Percentiles rank a stretch among this genome's conserved stretches.
These are phyloP conservation scores for Fragilariopsis cylindrus DNA, from an alignment of 108 stramenopile species.

Conservation along the genomic window DNA sequence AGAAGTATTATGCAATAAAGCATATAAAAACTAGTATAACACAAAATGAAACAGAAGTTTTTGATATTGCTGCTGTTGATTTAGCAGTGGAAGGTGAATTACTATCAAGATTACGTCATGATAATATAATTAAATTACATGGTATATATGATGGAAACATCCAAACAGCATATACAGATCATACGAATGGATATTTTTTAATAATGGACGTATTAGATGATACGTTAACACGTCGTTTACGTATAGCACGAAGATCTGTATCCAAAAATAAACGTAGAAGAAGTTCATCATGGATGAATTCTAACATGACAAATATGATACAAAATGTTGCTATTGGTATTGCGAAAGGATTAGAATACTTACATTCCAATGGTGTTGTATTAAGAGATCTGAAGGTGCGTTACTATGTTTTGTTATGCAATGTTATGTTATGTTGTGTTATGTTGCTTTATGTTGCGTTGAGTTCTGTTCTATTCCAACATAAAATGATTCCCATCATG, in stretches of 20 bases:
- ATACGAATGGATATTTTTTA: constrained; percentile 54
- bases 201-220: constrained; percentile 58
- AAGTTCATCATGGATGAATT: background rate
- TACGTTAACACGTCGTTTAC: constrained; percentile 48
- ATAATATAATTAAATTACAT: constrained; percentile 43
- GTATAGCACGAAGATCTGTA: background rate
- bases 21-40: constrained; percentile 13
- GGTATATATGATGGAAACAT: constrained; percentile 27
- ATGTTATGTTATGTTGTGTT: too few species aligned
- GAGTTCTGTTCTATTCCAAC: too few species aligned
- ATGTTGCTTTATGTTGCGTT: too few species aligned
- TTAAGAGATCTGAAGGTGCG: constrained; percentile 57
- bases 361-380: constrained; percentile 45
- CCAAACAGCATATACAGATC: constrained; percentile 25
- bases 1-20: constrained; percentile 8
- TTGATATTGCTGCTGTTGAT: constrained; percentile 23
- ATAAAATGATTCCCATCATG: too few species aligned
- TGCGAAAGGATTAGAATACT: constrained; percentile 55
- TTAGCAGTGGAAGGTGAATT: constrained; percentile 46
- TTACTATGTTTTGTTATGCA: too few species aligned
- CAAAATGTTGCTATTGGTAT: constrained; percentile 38
- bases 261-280: background rate
- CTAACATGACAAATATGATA: constrained; percentile 2
- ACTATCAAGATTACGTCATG: constrained; percentile 36
- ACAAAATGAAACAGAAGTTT: constrained; percentile 2